A percentile compares a stretch with the other conserved stretches of the same genome.
These are phyloP conservation scores for Microcyclospora tardicrescens DNA, from an alignment of 2,329 filamentous ascomycete genomes.

Conservation along the genomic window DNA sequence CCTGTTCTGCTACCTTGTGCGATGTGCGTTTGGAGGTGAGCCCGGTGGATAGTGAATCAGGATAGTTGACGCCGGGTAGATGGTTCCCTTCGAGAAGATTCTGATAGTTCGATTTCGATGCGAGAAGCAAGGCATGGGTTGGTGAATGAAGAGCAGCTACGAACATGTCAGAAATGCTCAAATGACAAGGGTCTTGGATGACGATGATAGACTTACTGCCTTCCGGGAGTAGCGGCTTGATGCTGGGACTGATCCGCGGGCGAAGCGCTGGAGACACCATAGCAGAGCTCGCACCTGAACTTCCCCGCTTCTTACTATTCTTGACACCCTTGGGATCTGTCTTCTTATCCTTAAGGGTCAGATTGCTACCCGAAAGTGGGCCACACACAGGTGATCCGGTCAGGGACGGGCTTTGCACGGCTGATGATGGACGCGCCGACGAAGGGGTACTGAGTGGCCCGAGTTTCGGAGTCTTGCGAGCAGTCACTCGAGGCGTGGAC, in stretches of 20 bases:
- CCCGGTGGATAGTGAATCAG: conserved; percentile 81
- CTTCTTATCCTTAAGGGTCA: conserved; percentile 18
- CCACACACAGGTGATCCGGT: conserved; percentile 37
- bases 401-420: conserved; percentile 39
- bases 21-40: conserved; percentile 92
- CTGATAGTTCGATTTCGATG: conserved; percentile 95
- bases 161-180: conserved; percentile 7
- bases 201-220: conserved; percentile 36
- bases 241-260: conserved; percentile 84
- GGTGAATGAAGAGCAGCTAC: conserved; percentile 39
- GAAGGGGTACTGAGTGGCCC: conserved; percentile 41
- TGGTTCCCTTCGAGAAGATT: conserved; percentile 87
- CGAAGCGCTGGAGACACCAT: conserved; percentile 77
- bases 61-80: conserved; percentile 49
- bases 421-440: conserved; percentile 24
- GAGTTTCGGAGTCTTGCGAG: conserved; percentile 54
- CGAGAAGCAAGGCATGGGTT: conserved; percentile 60
- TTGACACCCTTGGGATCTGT: conserved; percentile 33
- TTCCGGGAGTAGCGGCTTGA: conserved; percentile 76
- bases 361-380: conserved; percentile 19
- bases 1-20: conserved; percentile 96
- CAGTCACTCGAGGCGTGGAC: conserved; percentile 48
- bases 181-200: background rate
- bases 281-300: conserved; percentile 43
- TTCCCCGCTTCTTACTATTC: conserved; percentile 51